These are phyloP conservation scores for Sordariomycetes sp. DNA, from an alignment of 2,329 filamentous ascomycete species.

Conservation along the genomic window DNA sequence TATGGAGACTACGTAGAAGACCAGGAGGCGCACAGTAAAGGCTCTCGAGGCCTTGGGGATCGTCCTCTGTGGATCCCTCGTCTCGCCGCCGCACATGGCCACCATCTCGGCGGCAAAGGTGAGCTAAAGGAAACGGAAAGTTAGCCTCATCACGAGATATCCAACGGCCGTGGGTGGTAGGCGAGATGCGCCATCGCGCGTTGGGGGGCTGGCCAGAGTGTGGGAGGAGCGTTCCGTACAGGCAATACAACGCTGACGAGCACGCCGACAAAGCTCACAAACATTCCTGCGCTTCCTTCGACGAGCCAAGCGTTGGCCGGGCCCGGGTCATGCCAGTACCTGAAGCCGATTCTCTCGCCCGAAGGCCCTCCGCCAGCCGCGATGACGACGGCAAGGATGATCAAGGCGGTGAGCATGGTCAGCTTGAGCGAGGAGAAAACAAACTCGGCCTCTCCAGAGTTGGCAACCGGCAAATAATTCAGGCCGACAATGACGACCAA, in stretches of 20 bases:
- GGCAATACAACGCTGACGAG: constrained; percentile 13
- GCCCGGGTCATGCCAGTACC: constrained; percentile 21
- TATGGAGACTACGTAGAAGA: constrained; percentile 22
- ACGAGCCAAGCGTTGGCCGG: constrained; percentile 18
- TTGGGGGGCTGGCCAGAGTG: too few relatives aligned
- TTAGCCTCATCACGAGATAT: background rate
- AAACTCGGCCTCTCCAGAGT: constrained; percentile 40
- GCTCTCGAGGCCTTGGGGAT: constrained; percentile 19
- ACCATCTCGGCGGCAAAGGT: constrained; percentile 17
- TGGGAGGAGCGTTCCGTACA: background rate
- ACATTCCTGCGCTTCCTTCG: constrained; percentile 33
- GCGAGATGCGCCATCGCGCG: too few relatives aligned
- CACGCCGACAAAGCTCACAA: constrained; percentile 33
- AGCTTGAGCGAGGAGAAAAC: constrained; percentile 36
- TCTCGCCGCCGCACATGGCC: constrained; percentile 21
- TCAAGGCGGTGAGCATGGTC: constrained; percentile 32
- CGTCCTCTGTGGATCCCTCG: constrained; percentile 19
- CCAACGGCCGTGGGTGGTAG: too few relatives aligned
- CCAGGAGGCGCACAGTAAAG: constrained; percentile 20
- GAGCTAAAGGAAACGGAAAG: constrained; percentile 9
- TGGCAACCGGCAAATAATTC: constrained; percentile 19
- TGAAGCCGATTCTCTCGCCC: constrained; percentile 30
- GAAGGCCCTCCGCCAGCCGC: constrained; percentile 31
- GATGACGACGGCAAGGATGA: constrained; percentile 32
- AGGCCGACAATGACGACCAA: constrained; percentile 8